Evolutionary conservation across 768 basidiomycete genomes (phyloP).

Genomic region (Lactarius tabidus): DNA sequence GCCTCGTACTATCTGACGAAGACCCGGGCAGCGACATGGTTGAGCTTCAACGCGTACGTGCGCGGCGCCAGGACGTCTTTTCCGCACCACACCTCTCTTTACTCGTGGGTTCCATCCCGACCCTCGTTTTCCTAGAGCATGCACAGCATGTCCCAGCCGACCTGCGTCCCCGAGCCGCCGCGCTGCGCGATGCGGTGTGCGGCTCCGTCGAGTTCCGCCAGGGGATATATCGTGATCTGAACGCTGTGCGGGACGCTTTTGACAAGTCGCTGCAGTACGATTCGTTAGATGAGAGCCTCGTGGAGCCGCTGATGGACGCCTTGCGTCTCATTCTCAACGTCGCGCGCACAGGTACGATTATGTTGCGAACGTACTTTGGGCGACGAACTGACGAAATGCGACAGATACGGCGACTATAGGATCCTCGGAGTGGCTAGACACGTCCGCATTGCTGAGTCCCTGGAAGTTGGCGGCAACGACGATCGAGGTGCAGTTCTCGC

Average conservation of each 20-base stretch:
- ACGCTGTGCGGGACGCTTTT: conserved; percentile 64
- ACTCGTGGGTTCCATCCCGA: conserved; percentile 61
- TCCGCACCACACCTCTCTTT: conserved; percentile 58
- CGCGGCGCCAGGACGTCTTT: conserved; percentile 65
- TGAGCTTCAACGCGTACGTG: conserved; percentile 65
- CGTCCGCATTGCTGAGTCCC: conserved; percentile 67
- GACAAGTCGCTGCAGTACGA: conserved; percentile 55
- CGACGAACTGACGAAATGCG: background rate
- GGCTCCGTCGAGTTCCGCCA: conserved; percentile 65
- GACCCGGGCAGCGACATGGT: conserved; percentile 47
- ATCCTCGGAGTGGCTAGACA: conserved; percentile 54
- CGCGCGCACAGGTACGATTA: conserved; percentile 47
- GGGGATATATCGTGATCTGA: conserved; percentile 71
- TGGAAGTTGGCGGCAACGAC: conserved; percentile 83
- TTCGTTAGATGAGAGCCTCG: conserved; percentile 45
- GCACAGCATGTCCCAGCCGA: conserved; percentile 48
- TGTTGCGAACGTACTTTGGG: background rate
- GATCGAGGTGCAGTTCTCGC: conserved; percentile 70
- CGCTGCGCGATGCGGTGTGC: conserved; percentile 57
- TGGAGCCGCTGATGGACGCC: conserved; percentile 62
- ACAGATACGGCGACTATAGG: conserved; percentile 40
- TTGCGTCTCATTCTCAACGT: conserved; percentile 65
- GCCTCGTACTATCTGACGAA: conserved; percentile 54
- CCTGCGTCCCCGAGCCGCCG: conserved; percentile 45
- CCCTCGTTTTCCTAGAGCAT: conserved; percentile 67